Percentiles rank a stretch among this genome's conserved stretches.
Conservation (phyloP, 169 alveolate genomes). For the Besnoitia besnoiti region DNA sequence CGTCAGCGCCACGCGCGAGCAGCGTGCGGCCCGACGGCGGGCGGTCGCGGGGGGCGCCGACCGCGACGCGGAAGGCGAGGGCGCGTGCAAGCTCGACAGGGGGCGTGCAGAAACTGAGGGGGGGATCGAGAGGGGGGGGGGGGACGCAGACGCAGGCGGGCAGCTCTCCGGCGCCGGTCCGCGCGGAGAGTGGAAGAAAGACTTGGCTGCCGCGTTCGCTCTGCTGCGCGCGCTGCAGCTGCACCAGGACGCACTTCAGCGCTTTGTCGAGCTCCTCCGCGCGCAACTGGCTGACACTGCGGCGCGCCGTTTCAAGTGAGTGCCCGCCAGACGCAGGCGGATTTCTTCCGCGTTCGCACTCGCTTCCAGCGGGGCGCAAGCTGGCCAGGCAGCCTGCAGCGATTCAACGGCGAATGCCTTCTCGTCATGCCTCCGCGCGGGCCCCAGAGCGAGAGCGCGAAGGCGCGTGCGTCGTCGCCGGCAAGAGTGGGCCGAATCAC, state of each 20-base stretch:
- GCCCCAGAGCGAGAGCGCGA: no score
- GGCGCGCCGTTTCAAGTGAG: constrained; percentile 1
- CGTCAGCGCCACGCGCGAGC: background rate
- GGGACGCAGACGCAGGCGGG: background rate
- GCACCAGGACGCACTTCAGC: constrained; percentile 10
- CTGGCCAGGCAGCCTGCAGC: no score
- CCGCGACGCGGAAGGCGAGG: background rate
- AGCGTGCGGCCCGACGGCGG: background rate
- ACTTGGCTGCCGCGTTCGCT: background rate
- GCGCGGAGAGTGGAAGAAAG: background rate
- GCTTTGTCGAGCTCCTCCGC: background rate
- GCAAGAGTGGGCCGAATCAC: no score
- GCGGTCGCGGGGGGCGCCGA: background rate
- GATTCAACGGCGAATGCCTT: no score
- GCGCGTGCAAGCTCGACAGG: background rate
- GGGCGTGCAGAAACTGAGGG: background rate
- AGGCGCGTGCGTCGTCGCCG: no score
- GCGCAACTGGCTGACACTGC: constrained; percentile 2
- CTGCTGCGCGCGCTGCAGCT: background rate
- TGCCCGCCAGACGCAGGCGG: background rate
- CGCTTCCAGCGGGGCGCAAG: background rate
- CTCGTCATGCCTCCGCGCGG: no score
- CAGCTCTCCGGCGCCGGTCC: background rate
- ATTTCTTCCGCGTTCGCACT: background rate
- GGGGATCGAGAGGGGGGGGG: background rate